These are phyloP conservation scores for Citrullus colocynthis DNA, from an alignment of 306 rosid species.

Conservation along the genomic window DNA sequence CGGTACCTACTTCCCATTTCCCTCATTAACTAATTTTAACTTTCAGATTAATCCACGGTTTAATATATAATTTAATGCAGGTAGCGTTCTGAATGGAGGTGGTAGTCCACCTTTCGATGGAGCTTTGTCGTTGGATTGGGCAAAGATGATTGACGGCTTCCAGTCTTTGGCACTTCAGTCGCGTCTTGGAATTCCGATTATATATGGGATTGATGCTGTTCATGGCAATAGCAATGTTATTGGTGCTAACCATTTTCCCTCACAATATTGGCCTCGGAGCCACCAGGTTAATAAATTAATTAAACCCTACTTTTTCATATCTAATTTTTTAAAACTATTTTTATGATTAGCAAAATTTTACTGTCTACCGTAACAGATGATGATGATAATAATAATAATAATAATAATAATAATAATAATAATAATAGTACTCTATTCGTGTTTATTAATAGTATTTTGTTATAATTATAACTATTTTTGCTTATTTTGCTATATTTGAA, in stretches of 20 bases:
- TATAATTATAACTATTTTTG: no score
- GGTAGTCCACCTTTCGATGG: conserved; percentile 43
- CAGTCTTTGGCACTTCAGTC: conserved; percentile 43
- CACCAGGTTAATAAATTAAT: conserved; percentile 33
- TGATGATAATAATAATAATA: no score
- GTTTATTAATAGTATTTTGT: no score
- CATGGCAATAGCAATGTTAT: conserved; percentile 53
- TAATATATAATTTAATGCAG: conserved; percentile 9
- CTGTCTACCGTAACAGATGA: no score
- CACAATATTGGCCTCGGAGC: conserved; percentile 76
- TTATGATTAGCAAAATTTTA: no score
- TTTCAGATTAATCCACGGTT: no score
- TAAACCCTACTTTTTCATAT: no score
- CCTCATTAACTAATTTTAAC: no score
- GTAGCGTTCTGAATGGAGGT: conserved; percentile 48
- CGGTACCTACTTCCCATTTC: conserved; percentile 10
- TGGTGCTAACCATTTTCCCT: conserved; percentile 68
- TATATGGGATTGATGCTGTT: conserved; percentile 64
- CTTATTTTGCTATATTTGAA: no score
- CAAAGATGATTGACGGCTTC: conserved; percentile 46
- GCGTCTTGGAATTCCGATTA: conserved; percentile 56
- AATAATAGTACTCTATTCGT: no score
- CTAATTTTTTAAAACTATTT: no score
- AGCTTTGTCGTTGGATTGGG: conserved; percentile 51
- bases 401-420: no score